phyloP scores from a whole-genome alignment of 1,284 basidiomycete genomes.

The Naganishia albida region DNA sequence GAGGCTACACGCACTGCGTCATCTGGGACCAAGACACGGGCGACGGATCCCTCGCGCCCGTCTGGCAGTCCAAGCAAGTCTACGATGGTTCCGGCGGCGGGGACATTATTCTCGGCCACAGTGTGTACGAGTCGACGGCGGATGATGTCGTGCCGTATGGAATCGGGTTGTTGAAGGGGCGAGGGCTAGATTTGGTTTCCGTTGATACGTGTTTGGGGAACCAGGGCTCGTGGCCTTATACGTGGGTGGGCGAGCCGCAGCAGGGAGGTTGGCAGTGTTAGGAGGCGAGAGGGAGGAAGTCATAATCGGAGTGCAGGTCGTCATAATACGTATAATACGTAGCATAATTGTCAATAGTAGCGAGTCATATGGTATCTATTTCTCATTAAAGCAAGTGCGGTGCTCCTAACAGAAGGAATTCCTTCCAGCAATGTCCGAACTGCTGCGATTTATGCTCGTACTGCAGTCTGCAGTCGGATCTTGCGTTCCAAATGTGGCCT shows the following conservation, averaged over 20 bases:
- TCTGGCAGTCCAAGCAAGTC: conserved; percentile 33
- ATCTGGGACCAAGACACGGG: conserved; percentile 52
- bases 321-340: too few relatives aligned
- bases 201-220: conserved; percentile 51
- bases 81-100: conserved; percentile 40
- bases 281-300: background rate
- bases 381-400: too few relatives aligned
- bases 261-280: conserved; percentile 6
- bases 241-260: conserved; percentile 3
- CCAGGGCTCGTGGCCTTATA: conserved; percentile 7
- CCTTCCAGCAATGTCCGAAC: too few relatives aligned
- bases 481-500: too few relatives aligned
- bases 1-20: conserved; percentile 54
- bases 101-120: conserved; percentile 49
- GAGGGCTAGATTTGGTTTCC: conserved; percentile 49
- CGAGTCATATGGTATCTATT: too few relatives aligned
- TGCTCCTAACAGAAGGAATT: too few relatives aligned
- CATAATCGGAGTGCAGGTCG: too few relatives aligned
- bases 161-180: conserved; percentile 39
- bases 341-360: too few relatives aligned
- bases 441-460: too few relatives aligned
- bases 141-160: conserved; percentile 44
- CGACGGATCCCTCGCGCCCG: conserved; percentile 36
- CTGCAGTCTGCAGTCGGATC: too few relatives aligned
- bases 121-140: conserved; percentile 36